Conservation (phyloP, 495 filamentous ascomycete genomes). For the Penicillium waksmanii region DNA sequence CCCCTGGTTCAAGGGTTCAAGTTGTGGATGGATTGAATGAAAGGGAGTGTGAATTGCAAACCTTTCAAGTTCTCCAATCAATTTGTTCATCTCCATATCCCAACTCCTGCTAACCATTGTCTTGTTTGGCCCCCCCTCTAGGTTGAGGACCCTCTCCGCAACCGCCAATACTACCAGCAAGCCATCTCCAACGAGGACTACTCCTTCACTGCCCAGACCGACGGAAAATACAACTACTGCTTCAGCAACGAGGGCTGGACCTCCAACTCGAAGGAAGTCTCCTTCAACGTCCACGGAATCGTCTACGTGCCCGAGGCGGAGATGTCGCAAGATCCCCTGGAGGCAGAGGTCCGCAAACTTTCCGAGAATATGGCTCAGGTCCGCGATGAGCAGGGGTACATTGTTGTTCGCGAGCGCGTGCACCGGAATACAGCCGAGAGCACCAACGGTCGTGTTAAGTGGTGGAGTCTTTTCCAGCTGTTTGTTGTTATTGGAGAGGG, state of each 20-base stretch:
- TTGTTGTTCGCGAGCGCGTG: constrained; percentile 90
- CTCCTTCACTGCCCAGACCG: constrained; percentile 81
- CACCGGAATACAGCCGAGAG: constrained; percentile 98
- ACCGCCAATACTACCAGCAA: constrained; percentile 77
- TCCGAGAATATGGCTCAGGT: constrained; percentile 87
- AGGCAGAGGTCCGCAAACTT: constrained; percentile 85
- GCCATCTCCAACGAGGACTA: constrained; percentile 86
- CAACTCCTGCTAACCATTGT: background rate
- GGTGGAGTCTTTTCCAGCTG: constrained; percentile 99
- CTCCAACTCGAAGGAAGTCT: constrained; percentile 91
- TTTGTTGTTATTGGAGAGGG: constrained; percentile 87
- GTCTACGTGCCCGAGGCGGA: constrained; percentile 95
- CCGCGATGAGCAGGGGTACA: constrained; percentile 97
- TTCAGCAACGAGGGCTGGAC: constrained; percentile 98
- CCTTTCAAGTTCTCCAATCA: no score
- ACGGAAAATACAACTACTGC: constrained; percentile 94
- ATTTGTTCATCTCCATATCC: no score
- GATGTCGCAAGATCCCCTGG: constrained; percentile 81
- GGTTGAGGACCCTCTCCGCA: constrained; percentile 81
- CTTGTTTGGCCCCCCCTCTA: constrained; percentile 9
- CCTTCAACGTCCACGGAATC: constrained; percentile 98
- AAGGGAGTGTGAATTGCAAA: no score
- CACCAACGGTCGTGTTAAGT: constrained; percentile 96
- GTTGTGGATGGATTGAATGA: background rate
- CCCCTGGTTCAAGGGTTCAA: background rate